These are phyloP conservation scores for Fusarium pseudoanthophilum DNA, from an alignment of 2,329 filamentous ascomycete genomes.

Conservation along the genomic window DNA sequence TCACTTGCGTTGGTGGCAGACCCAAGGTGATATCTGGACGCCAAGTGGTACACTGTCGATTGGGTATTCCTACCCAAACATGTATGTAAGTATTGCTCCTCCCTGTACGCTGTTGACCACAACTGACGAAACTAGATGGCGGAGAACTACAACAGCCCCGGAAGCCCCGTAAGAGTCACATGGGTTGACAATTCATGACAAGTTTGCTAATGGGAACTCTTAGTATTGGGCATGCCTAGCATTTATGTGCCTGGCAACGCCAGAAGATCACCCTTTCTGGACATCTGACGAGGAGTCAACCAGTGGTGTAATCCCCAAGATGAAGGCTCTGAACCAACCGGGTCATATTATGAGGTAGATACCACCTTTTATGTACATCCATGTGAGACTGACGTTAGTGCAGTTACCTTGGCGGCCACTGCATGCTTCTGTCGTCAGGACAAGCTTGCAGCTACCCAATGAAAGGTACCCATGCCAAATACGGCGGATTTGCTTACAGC, in stretches of 20 bases:
- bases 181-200: not conserved
- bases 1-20: constrained; percentile 83
- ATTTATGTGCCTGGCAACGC: constrained; percentile 78
- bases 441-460: constrained; percentile 87
- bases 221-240: constrained; percentile 83
- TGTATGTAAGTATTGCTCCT: constrained; percentile 62
- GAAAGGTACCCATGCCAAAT: constrained; percentile 84
- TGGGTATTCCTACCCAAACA: constrained; percentile 83
- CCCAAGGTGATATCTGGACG: constrained; percentile 78
- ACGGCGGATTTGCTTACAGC: constrained; percentile 82
- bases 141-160: constrained; percentile 86
- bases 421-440: constrained; percentile 78
- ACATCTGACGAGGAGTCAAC: constrained; percentile 72
- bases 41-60: constrained; percentile 78
- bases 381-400: not conserved
- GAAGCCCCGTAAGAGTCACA: constrained; percentile 60
- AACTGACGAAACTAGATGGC: constrained; percentile 63
- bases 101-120: constrained; percentile 12
- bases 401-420: constrained; percentile 76
- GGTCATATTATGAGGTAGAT: constrained; percentile 73
- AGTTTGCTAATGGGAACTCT: constrained; percentile 44
- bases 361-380: not conserved
- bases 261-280: constrained; percentile 80
- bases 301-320: constrained; percentile 63
- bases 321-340: constrained; percentile 72